These are phyloP conservation scores for Globisporangium recalcitrans DNA, from an alignment of 352 stramenopile genomes.

Conservation along the genomic window DNA sequence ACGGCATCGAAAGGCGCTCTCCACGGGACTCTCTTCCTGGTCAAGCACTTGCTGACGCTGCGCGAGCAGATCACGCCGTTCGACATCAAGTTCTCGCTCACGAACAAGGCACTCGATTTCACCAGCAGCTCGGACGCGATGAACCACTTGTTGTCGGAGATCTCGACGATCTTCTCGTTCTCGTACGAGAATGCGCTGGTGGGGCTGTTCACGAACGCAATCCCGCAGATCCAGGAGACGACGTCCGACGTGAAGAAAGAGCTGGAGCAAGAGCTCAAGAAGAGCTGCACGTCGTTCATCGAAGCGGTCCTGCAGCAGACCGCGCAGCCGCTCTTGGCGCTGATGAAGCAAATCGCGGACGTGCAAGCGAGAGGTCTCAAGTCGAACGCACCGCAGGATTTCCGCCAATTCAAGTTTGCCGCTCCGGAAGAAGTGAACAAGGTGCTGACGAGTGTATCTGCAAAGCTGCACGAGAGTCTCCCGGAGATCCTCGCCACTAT, in stretches of 20 bases:
- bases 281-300: conserved; percentile 77
- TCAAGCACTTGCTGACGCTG: conserved; percentile 80
- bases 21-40: conserved; percentile 69
- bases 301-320: conserved; percentile 64
- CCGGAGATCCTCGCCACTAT: conserved; percentile 52
- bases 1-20: conserved; percentile 40
- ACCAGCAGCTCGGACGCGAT: conserved; percentile 70
- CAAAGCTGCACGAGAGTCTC: conserved; percentile 35
- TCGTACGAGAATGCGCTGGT: conserved; percentile 57
- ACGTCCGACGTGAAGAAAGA: conserved; percentile 79
- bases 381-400: conserved; percentile 26
- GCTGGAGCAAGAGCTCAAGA: conserved; percentile 73
- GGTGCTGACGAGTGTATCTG: conserved; percentile 37
- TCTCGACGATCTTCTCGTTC: conserved; percentile 59
- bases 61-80: conserved; percentile 84
- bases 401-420: conserved; percentile 42
- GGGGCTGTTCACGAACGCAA: conserved; percentile 56
- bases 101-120: conserved; percentile 70
- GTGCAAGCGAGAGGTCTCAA: conserved; percentile 34
- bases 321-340: conserved; percentile 41
- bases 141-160: conserved; percentile 61
- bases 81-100: conserved; percentile 74
- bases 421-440: conserved; percentile 35
- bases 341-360: conserved; percentile 66
- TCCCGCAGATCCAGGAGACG: conserved; percentile 74